Evolutionary conservation across 2,329 filamentous ascomycete genomes (phyloP).

Genomic region (Penicillium sp.): DNA sequence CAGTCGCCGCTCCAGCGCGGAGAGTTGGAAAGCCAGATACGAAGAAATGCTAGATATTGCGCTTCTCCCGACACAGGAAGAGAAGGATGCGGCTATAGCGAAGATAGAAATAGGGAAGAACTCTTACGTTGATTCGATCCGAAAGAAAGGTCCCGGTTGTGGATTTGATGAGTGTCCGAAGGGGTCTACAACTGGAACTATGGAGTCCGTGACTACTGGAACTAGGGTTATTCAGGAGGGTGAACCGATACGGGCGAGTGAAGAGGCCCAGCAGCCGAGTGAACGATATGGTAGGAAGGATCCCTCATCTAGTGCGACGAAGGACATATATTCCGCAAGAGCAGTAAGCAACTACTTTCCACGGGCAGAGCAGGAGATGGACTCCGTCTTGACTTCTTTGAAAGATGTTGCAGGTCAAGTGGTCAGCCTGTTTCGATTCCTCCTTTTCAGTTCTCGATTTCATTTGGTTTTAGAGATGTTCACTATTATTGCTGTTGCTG

Average conservation of each 20-base stretch:
- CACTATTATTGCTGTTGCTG: neutral
- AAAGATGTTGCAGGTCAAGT: neutral
- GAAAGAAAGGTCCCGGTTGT: neutral
- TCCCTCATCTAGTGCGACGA: no score
- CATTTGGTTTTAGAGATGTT: neutral
- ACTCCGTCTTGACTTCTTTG: neutral
- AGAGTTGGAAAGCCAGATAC: neutral
- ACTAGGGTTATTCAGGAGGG: neutral
- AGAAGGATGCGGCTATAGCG: neutral
- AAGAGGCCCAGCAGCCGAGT: no score
- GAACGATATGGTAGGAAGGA: no score
- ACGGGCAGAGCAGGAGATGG: neutral
- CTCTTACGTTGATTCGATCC: neutral
- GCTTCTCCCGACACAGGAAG: neutral
- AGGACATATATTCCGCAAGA: no score
- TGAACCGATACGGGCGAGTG: no score
- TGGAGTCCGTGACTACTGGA: neutral
- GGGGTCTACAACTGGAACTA: neutral
- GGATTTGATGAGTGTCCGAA: neutral
- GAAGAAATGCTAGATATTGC: neutral
- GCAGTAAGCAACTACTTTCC: neutral
- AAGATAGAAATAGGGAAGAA: neutral
- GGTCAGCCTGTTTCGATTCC: neutral
- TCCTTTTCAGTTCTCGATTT: neutral
- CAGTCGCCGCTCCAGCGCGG: neutral